Base-by-base conservation (phyloP, 306 rosid species). In the Ceratonia siliqua region DNA sequence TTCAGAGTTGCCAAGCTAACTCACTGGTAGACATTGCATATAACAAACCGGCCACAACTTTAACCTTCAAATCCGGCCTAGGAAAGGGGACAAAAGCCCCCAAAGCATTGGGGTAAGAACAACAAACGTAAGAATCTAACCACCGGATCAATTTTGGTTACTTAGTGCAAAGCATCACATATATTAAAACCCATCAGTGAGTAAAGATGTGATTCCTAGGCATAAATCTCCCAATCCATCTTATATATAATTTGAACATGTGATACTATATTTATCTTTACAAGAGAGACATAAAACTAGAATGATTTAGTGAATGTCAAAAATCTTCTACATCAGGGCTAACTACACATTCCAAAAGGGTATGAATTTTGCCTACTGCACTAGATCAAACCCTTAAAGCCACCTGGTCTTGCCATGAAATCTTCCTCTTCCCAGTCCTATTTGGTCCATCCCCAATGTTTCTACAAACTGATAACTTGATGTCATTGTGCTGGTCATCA, bases 401-500 rank as follows among this genome's bases (percentile, higher is more conserved):
- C 74, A 95, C 96, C 82, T 86, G 98, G 78, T 95, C 98, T 82
- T 92, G 99, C 99, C 99, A 90, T 59, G 98, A 83, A 78, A 95
- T 95, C 94, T 92, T 95, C 83, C 98, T 90, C 82, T 95, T 95
- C 79, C 90, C 90, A 3, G 92, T 49, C 72, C 97, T 86, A 73
- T 64, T 92, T 8, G 99, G 28, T 50, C 96, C 98, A 42, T 76
- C 90, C 4, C 93, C 97, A 10, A 85, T 41, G 32, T 78, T 86
- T 85, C 98, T 85, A 56, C 98, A 95, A 24, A 76, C 86, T 5
- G 86, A 88, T 5, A 94, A 74, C 85, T 92, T 92, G 79, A 86
- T 82, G 56, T 94, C 93, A 15, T 62, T 80, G 72, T 77, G 89
- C 77, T 83, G 94, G 78, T 92, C 93, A 0, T 89, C 95, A 13